These are phyloP conservation scores for Boletellus ananiceps DNA, from an alignment of 768 basidiomycete species.

Conservation along the genomic window DNA sequence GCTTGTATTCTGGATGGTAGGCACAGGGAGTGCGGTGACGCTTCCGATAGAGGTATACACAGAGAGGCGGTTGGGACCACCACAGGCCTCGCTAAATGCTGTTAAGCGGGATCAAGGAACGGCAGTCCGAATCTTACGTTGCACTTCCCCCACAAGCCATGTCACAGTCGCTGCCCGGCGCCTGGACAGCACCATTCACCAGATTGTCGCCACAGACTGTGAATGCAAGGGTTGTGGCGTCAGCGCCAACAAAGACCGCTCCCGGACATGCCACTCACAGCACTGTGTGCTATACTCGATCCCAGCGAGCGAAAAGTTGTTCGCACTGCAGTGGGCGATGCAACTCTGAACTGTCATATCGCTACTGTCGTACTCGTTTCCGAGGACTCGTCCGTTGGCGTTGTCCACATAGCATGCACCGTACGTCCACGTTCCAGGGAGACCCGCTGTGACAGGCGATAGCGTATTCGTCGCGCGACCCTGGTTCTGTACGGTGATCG, in stretches of 20 bases:
- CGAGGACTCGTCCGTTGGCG: slow-evolving; percentile 58
- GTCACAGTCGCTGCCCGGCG: slow-evolving; percentile 51
- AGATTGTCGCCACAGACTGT: slow-evolving; percentile 69
- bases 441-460: slow-evolving; percentile 45
- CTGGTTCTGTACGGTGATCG: slow-evolving; percentile 38
- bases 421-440: slow-evolving; percentile 57
- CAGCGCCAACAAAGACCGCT: not conserved
- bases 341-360: slow-evolving; percentile 59
- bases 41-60: slow-evolving; percentile 54
- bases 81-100: slow-evolving; percentile 56
- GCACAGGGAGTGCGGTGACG: slow-evolving; percentile 56
- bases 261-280: slow-evolving; percentile 36
- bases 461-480: slow-evolving; percentile 26
- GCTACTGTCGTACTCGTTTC: slow-evolving; percentile 35
- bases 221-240: not conserved
- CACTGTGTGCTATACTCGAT: slow-evolving; percentile 56
- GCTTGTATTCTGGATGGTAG: slow-evolving; percentile 46
- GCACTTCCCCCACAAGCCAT: slow-evolving; percentile 72
- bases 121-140: slow-evolving; percentile 39
- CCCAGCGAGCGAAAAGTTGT: slow-evolving; percentile 64
- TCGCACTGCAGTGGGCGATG: slow-evolving; percentile 49
- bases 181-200: slow-evolving; percentile 52
- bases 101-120: slow-evolving; percentile 4
- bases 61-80: slow-evolving; percentile 68
- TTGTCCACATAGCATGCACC: slow-evolving; percentile 71